phyloP scores from a whole-genome alignment of 495 filamentous ascomycete species.

The Neurospora hispaniola region DNA sequence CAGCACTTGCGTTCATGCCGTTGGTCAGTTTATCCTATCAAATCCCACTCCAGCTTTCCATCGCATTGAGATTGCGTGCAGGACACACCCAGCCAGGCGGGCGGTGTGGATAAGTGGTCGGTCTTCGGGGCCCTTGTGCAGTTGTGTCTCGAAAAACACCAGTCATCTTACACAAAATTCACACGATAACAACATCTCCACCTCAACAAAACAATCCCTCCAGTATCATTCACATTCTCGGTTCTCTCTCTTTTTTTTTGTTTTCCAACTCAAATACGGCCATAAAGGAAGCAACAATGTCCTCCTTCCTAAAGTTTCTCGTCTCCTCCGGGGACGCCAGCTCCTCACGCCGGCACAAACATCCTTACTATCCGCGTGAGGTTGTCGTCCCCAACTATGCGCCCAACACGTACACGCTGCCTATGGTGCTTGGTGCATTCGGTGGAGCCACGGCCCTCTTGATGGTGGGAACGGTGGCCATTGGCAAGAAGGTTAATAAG shows the following conservation, averaged over 20 bases:
- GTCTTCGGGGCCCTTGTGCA: background rate
- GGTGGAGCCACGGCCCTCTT: constrained; percentile 33
- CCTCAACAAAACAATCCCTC: background rate
- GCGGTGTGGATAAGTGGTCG: background rate
- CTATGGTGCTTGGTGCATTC: constrained; percentile 38
- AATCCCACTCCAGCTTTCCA: background rate
- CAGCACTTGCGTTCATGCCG: background rate
- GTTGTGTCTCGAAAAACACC: background rate
- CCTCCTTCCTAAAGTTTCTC: background rate
- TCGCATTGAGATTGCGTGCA: background rate
- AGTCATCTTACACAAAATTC: background rate
- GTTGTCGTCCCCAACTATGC: constrained; percentile 50
- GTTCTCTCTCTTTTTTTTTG: too few relatives aligned
- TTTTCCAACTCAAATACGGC: too few relatives aligned
- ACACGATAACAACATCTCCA: background rate
- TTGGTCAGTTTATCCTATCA: background rate
- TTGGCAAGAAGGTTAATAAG: constrained; percentile 28
- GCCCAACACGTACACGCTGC: constrained; percentile 37
- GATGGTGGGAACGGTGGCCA: constrained; percentile 30
- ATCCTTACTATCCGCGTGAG: constrained; percentile 65
- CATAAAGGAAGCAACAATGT: background rate
- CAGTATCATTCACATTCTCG: too few relatives aligned
- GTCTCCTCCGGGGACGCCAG: background rate
- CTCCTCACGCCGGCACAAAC: constrained; percentile 16
- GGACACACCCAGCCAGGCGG: background rate